Percentiles rank a stretch among this genome's conserved stretches.
These are phyloP conservation scores for Lophiotrema nucula DNA, from an alignment of 495 filamentous ascomycete genomes.

Conservation along the genomic window DNA sequence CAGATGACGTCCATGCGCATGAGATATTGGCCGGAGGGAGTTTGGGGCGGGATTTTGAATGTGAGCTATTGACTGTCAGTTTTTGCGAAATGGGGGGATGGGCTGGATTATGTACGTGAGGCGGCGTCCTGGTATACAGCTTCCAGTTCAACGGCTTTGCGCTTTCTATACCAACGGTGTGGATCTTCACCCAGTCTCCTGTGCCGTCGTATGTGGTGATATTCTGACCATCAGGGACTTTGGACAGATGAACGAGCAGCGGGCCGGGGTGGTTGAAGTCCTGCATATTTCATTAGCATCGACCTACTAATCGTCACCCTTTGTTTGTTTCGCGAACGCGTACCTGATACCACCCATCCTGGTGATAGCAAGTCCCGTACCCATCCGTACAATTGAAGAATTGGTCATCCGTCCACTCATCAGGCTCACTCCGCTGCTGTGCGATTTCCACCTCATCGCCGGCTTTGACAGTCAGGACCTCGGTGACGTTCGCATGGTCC, in stretches of 20 bases:
- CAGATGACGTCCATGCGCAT: conserved; percentile 19
- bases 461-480: conserved; percentile 11
- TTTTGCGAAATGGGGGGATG: background rate
- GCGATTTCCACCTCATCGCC: conserved; percentile 17
- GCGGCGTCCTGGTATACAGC: background rate
- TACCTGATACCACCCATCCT: background rate
- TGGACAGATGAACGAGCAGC: conserved; percentile 16
- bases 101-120: background rate
- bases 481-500: conserved; percentile 14
- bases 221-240: conserved; percentile 7
- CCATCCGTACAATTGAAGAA: conserved; percentile 7
- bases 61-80: background rate
- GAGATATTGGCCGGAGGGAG: conserved; percentile 19
- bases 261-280: conserved; percentile 22
- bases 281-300: background rate
- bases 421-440: conserved; percentile 5
- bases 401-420: conserved; percentile 9
- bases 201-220: conserved; percentile 12
- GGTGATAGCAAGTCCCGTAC: conserved; percentile 11
- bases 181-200: conserved; percentile 25
- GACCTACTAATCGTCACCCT: background rate
- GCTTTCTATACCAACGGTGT: conserved; percentile 2
- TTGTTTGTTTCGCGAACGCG: background rate
- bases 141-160: conserved; percentile 6
- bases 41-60: conserved; percentile 21